Base-by-base conservation (phyloP, 176 grass and related monocot species). In the Eleusine indica region DNA sequence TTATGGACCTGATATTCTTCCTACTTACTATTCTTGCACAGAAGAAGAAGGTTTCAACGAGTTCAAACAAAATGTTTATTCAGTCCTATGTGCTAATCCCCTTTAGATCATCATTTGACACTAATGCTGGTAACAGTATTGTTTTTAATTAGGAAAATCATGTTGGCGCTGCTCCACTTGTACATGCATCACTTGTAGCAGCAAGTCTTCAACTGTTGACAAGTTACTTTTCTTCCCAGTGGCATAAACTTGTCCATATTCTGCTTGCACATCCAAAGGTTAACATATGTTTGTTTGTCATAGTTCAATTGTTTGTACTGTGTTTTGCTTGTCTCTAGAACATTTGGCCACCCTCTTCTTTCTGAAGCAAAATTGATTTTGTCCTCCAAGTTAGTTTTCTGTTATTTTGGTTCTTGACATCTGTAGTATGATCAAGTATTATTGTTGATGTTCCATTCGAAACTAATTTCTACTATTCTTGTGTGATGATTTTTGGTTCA, bases 211-310 rank as follows among this genome's bases (percentile, higher is more conserved):
- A 95, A 88, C 82, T 98, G 48, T 89, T 98, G 83, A 90, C 92
- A 76, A 89, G 87, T 88, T 92, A 83, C 90, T 84, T 95, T 75
- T 93, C 96, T 83, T 90, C 91, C 22, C 90, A 95, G 39, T 95
- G 92, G 88, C 91, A 94, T 80, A 92, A 98, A 77, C 89, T 95
- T 89, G 96, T 94, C 81, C 91, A 93, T 95, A 86, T 95, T 91
- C 91, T 98, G 75, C 90, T 95, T 83, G 91, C 96, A 52, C 96
- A 98, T 88, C 96, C 96, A 46, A 95, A 98, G 93, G 96, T 93
- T 79, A 68, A 58, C 37, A 47, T 82, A 13, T 80, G 49, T 15
- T 71, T 51, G 17, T 72, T 89, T 81, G 53, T 7, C 25, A 72
- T 38, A 19, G 56, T 70, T 17, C 22, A 69, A 18, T 75, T 51